phyloP scores from a whole-genome alignment of 257 asterid genomes.

The Fraxinus excelsior region DNA sequence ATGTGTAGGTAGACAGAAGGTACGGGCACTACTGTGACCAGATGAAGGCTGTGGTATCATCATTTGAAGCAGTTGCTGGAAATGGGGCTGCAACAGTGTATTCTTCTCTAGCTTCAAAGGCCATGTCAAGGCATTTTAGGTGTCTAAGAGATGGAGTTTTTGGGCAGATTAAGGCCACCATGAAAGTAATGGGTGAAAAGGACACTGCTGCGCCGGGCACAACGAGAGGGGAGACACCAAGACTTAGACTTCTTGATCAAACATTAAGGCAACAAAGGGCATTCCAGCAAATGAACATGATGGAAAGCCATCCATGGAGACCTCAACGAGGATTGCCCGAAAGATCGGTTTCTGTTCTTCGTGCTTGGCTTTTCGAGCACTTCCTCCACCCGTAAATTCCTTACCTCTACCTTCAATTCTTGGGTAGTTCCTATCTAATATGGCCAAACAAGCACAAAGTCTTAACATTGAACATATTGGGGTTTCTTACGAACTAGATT shows the following conservation, averaged over 20 bases:
- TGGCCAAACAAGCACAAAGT: background rate
- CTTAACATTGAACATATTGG: background rate
- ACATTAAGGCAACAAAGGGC: constrained; percentile 77
- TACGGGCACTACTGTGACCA: constrained; percentile 87
- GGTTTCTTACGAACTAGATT: constrained; percentile 16
- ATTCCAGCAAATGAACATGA: constrained; percentile 70
- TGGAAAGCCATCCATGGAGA: constrained; percentile 92
- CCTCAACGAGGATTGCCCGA: constrained; percentile 91
- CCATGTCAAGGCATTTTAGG: constrained; percentile 89
- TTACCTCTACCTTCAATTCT: background rate
- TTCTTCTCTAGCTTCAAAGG: constrained; percentile 67
- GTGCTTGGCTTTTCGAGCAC: constrained; percentile 98
- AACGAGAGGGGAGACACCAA: constrained; percentile 77
- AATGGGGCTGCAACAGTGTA: constrained; percentile 70
- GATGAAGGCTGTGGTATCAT: constrained; percentile 66
- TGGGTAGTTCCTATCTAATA: background rate
- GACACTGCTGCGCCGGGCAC: constrained; percentile 52
- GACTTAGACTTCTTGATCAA: constrained; percentile 71
- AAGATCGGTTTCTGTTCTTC: constrained; percentile 68
- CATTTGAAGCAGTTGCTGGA: constrained; percentile 83
- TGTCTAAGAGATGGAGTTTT: constrained; percentile 70
- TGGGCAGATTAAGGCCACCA: constrained; percentile 55
- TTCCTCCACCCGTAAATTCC: constrained; percentile 82
- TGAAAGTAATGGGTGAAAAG: constrained; percentile 74
- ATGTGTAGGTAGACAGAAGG: constrained; percentile 76